Conservation (phyloP, 345 rosid genomes). For the Isatis tinctoria region DNA sequence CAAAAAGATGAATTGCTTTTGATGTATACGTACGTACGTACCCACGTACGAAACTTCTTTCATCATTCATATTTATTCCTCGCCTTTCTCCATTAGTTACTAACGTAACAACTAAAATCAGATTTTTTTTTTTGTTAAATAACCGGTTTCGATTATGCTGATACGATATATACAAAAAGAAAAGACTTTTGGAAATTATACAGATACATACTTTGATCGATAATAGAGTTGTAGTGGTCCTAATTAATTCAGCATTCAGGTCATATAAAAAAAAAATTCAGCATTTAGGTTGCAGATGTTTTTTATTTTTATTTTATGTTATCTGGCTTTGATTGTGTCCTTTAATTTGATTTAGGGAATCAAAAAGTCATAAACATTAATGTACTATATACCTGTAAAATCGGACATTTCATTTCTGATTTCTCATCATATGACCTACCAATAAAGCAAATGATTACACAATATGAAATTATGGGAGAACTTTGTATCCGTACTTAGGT, state of each 20-base stretch:
- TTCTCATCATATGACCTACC: slow-evolving; percentile 22
- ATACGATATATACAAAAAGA: not conserved
- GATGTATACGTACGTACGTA: slow-evolving; percentile 19
- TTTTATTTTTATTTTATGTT: not conserved
- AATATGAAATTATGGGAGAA: too few relatives aligned
- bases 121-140: not conserved
- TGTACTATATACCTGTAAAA: slow-evolving; percentile 20
- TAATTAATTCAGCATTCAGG: not conserved
- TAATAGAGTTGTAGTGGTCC: slow-evolving; percentile 9
- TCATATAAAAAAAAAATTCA: too few relatives aligned
- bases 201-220: not conserved
- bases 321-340: not conserved
- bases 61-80: slow-evolving; percentile 2
- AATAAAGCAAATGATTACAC: slow-evolving; percentile 17
- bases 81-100: not conserved
- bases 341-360: slow-evolving; percentile 13
- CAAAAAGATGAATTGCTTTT: slow-evolving; percentile 11
- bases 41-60: slow-evolving; percentile 30
- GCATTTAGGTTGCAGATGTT: not conserved
- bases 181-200: not conserved
- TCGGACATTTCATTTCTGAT: slow-evolving; percentile 17
- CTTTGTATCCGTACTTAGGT: not conserved
- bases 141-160: not conserved
- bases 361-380: slow-evolving; percentile 3
- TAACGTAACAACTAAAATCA: not conserved